phyloP scores from a whole-genome alignment of 768 basidiomycete species.

The Hypholoma sublateritium region DNA sequence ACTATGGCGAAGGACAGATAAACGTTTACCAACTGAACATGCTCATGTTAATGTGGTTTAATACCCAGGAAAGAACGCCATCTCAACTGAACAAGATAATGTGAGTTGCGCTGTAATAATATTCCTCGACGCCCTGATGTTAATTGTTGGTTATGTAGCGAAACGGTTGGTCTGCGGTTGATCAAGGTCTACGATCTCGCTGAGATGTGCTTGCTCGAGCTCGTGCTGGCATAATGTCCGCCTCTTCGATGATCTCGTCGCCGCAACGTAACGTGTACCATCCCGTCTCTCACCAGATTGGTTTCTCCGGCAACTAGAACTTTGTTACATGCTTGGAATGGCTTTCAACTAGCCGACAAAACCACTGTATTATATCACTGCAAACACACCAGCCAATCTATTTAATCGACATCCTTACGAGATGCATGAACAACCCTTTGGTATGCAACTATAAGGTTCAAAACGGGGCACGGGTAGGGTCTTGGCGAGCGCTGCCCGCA shows the following conservation, averaged over 20 bases:
- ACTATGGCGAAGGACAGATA: conserved; percentile 6
- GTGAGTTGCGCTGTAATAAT: not conserved
- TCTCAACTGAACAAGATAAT: conserved; percentile 1
- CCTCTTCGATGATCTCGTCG: not conserved
- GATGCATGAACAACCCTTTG: no score
- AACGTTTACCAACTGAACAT: conserved; percentile 7
- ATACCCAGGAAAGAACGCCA: conserved; percentile 7
- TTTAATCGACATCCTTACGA: no score
- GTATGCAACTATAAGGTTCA: no score
- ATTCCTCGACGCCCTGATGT: not conserved
- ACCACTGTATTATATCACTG: no score
- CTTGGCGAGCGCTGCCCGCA: no score
- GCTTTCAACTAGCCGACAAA: no score
- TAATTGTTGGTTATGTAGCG: not conserved
- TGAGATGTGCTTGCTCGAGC: conserved; percentile 12
- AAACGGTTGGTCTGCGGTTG: conserved; percentile 6
- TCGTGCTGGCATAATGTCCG: not conserved
- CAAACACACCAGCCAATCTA: no score
- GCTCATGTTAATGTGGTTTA: conserved; percentile 8
- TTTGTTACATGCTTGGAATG: no score
- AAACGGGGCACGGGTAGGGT: no score
- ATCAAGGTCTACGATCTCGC: conserved; percentile 9
- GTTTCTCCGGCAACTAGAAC: no score
- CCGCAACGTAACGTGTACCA: no score
- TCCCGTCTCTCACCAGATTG: no score